Evolutionary conservation across 2,329 filamentous ascomycete genomes (phyloP), one percentile per base, ranked within the genome.

Genomic region (Bimuria novae-zelandiae): DNA sequence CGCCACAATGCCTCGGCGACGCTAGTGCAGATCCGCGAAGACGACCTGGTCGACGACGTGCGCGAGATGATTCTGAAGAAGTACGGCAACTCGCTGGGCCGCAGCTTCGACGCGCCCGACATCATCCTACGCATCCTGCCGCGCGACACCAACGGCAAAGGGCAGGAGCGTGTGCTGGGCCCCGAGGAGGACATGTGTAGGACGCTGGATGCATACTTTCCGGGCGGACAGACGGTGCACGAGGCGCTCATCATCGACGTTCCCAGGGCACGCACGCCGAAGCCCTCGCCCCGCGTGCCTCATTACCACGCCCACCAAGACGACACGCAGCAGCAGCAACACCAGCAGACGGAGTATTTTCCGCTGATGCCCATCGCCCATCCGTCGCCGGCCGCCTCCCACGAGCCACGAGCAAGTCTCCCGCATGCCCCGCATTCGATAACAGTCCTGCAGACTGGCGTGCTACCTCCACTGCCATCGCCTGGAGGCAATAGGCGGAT

Each of bases 211-310:
- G 79, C 84, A 16, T 91, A 90, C 73, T 99, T 86, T 68, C 90
- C 93, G 1, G 89, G 89, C 39, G 93, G 93, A 7, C 94, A 97
- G 76, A 85, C 81, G 0, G 87, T 96, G 40, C 88, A 92, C 49
- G 94, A 99, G 69, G 94, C 94, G 7, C 81, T 99, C 56, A 71
- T 97, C 59, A 96, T 99, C 68, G 92, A 97, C 64, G 86, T 95
- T 17, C 90, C 92, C 14, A 77, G 81, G 30, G 84, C 86, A 49
- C 84, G 88, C 54, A 92, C 90, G 0, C 92, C 92, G 1, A 89
- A 88, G 62, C 86, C 89, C 10, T 96, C 92, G 8, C 92, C 92
- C 2, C 82, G 87, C 53, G 70, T 78, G 40, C 73, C 65, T 6
- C 55, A 77, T 40, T 77, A 79, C 55, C 84, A 84, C 67, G 83